These are phyloP conservation scores for Globisporangium acanthophoron DNA, from an alignment of 352 stramenopile genomes.

Conservation along the genomic window DNA sequence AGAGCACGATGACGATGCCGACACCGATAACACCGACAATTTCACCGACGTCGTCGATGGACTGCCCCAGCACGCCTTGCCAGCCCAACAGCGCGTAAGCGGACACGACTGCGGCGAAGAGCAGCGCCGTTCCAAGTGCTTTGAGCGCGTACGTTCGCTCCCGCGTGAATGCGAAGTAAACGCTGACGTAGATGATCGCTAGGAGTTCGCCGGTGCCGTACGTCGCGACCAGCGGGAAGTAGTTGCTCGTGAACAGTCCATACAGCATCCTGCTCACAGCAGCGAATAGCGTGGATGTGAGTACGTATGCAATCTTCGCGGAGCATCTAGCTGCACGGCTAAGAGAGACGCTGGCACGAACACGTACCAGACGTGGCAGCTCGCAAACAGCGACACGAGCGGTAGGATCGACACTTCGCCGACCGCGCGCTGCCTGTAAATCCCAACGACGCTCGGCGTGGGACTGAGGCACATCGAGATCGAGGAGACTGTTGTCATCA, in stretches of 20 bases:
- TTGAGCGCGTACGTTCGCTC: constrained; percentile 3
- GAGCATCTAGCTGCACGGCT: too few species aligned
- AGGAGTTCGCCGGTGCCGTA: neutral
- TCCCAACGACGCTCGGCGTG: neutral
- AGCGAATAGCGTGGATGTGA: too few species aligned
- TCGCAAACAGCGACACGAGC: constrained; percentile 10
- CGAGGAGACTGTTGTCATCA: constrained; percentile 5
- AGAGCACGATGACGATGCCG: constrained; percentile 42
- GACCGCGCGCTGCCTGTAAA: neutral
- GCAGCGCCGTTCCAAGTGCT: neutral
- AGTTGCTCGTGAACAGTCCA: constrained; percentile 1
- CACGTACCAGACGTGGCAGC: constrained; percentile 7
- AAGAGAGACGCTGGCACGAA: too few species aligned
- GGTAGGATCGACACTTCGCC: constrained; percentile 8
- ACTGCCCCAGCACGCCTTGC: constrained; percentile 1
- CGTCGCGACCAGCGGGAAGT: constrained; percentile 9
- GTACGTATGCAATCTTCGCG: too few species aligned
- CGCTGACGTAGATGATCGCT: constrained; percentile 7
- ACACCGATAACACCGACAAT: constrained; percentile 33
- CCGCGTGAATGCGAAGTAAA: constrained; percentile 1
- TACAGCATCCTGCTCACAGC: constrained; percentile 7
- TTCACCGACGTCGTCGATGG: constrained; percentile 11
- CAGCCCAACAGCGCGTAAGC: constrained; percentile 1
- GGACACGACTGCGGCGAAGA: neutral
- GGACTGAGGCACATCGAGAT: constrained; percentile 9